A percentile compares a stretch with the other conserved stretches of the same genome.
Conservation (phyloP, 768 basidiomycete species). For the Cubamyces sp. region DNA sequence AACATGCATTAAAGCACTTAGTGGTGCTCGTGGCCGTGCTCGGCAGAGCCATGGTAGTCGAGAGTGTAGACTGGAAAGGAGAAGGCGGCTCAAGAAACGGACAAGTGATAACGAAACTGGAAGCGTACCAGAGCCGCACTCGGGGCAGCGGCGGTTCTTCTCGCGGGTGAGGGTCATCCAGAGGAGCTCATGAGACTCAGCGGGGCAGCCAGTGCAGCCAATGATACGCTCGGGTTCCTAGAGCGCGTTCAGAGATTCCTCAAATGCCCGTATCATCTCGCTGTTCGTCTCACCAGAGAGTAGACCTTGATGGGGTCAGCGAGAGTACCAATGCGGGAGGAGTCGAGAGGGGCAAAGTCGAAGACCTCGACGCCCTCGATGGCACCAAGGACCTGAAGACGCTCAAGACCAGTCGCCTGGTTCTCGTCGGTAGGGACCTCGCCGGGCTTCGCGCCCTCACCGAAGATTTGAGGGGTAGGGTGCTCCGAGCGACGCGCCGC, state of each 20-base stretch:
- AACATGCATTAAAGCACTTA: constrained; percentile 23
- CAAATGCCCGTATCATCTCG: background rate
- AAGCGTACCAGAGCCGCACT: constrained; percentile 88
- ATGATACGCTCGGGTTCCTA: constrained; percentile 84
- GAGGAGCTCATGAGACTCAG: constrained; percentile 91
- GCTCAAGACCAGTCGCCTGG: constrained; percentile 96
- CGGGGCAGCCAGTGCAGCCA: constrained; percentile 94
- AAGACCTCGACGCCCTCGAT: constrained; percentile 89
- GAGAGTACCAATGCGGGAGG: constrained; percentile 86
- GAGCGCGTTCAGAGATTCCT: constrained; percentile 10
- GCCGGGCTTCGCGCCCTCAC: constrained; percentile 72
- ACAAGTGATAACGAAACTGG: background rate
- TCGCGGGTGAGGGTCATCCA: constrained; percentile 78
- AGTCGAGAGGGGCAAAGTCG: constrained; percentile 82
- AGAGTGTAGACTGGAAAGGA: constrained; percentile 64
- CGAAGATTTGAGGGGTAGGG: constrained; percentile 68
- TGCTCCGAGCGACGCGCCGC: constrained; percentile 56
- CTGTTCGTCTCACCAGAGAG: constrained; percentile 68
- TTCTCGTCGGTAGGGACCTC: constrained; percentile 82
- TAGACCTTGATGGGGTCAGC: constrained; percentile 86
- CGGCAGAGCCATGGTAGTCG: constrained; percentile 64
- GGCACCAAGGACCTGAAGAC: constrained; percentile 89
- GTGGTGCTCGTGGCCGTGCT: constrained; percentile 48
- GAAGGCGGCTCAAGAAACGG: constrained; percentile 8
- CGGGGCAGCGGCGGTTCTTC: constrained; percentile 80